Percentiles rank a stretch among this genome's conserved stretches.
These are phyloP conservation scores for Hortaea werneckii DNA, from an alignment of 2,329 filamentous ascomycete species.

Conservation along the genomic window DNA sequence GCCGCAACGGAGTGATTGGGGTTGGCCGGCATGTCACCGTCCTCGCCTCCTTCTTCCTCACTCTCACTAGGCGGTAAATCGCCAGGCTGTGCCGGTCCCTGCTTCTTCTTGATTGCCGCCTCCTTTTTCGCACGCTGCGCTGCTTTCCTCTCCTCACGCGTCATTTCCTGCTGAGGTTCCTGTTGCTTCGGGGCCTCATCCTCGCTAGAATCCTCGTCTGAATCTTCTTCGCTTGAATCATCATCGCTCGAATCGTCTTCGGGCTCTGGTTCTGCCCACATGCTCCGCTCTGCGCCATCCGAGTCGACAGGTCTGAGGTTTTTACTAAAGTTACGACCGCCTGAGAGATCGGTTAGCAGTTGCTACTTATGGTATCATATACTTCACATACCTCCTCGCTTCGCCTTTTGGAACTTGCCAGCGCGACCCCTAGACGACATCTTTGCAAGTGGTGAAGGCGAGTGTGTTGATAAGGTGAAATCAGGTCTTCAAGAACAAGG, in stretches of 20 bases:
- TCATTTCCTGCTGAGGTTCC: constrained; percentile 45
- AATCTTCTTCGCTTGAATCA: constrained; percentile 36
- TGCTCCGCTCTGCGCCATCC: constrained; percentile 78
- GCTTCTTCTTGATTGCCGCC: constrained; percentile 69
- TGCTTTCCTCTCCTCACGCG: constrained; percentile 78
- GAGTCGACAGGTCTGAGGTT: constrained; percentile 80
- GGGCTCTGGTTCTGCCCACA: constrained; percentile 60
- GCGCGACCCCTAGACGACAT: constrained; percentile 55
- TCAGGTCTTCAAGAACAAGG: too few species aligned
- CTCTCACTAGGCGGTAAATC: constrained; percentile 66
- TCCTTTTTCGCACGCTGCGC: constrained; percentile 85
- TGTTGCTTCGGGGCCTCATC: constrained; percentile 30
- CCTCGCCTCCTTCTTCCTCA: constrained; percentile 49
- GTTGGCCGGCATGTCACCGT: constrained; percentile 67
- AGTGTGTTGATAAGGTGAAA: not conserved
- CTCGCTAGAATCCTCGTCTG: constrained; percentile 34
- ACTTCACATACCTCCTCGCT: constrained; percentile 63
- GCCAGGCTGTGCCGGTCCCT: constrained; percentile 64
- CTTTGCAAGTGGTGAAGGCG: not conserved
- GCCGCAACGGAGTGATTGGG: constrained; percentile 70
- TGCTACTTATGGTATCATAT: not conserved
- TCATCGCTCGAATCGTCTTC: constrained; percentile 46
- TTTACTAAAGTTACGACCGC: constrained; percentile 90
- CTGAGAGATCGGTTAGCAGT: constrained; percentile 37
- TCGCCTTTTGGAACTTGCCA: constrained; percentile 90